Percentiles rank a stretch among this genome's conserved stretches.
These are phyloP conservation scores for Osmanthus fragrans DNA, from an alignment of 257 asterid species.

Conservation along the genomic window DNA sequence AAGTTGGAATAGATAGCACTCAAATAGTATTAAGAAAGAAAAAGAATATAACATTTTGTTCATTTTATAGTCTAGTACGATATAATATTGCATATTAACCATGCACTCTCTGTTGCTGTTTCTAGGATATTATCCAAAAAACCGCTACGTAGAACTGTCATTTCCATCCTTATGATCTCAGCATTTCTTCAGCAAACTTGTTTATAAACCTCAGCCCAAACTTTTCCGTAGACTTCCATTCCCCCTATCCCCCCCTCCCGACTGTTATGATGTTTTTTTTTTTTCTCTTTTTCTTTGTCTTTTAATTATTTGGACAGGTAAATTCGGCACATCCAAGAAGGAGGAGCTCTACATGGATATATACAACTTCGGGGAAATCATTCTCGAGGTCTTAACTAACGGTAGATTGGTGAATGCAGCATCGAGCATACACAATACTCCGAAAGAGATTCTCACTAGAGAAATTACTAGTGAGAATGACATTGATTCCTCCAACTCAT, in stretches of 20 bases:
- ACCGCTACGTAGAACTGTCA: too few relatives aligned
- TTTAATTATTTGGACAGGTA: conserved; percentile 48
- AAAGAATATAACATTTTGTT: background rate
- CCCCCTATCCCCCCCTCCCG: background rate
- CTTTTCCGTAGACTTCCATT: too few relatives aligned
- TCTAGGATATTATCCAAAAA: too few relatives aligned
- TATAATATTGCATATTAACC: too few relatives aligned
- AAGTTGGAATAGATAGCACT: background rate
- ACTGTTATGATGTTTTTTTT: background rate
- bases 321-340: conserved; percentile 32
- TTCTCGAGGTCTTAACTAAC: conserved; percentile 60
- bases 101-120: too few relatives aligned
- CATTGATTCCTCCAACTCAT: conserved; percentile 30
- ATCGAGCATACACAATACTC: conserved; percentile 23
- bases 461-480: conserved; percentile 52
- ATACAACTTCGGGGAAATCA: conserved; percentile 65
- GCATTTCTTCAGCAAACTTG: too few relatives aligned
- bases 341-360: conserved; percentile 72
- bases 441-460: conserved; percentile 51
- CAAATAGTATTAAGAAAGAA: background rate
- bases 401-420: conserved; percentile 49
- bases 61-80: background rate
- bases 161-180: too few relatives aligned
- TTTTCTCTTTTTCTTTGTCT: background rate
- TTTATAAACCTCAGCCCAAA: too few relatives aligned